These are phyloP conservation scores for Trametes elegans DNA, from an alignment of 768 basidiomycete genomes.

Conservation along the genomic window DNA sequence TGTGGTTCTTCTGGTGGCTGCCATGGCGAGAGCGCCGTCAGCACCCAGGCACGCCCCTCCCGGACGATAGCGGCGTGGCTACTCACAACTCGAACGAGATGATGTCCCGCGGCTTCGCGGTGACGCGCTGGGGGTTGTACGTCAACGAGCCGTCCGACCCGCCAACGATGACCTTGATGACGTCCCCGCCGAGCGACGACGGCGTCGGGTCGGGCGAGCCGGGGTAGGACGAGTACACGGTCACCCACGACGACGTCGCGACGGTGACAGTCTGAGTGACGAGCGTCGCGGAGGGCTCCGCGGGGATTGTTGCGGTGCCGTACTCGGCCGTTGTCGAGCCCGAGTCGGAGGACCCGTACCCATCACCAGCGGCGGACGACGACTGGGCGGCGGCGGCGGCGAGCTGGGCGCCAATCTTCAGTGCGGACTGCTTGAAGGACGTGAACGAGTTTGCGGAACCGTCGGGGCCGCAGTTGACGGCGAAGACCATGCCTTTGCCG, in stretches of 20 bases:
- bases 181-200: slow-evolving; percentile 41
- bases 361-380: slow-evolving; percentile 33
- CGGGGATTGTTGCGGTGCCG: slow-evolving; percentile 50
- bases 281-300: slow-evolving; percentile 39
- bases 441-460: slow-evolving; percentile 57
- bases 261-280: slow-evolving; percentile 47
- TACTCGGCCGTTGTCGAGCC: slow-evolving; percentile 43
- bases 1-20: slow-evolving; percentile 67
- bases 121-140: slow-evolving; percentile 50
- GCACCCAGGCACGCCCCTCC: not conserved
- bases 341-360: too few species aligned
- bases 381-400: slow-evolving; percentile 41
- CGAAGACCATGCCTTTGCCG: slow-evolving; percentile 65
- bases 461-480: slow-evolving; percentile 58
- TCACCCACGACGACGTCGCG: slow-evolving; percentile 46
- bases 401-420: slow-evolving; percentile 52
- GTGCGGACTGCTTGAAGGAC: slow-evolving; percentile 57
- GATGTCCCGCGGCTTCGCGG: slow-evolving; percentile 51
- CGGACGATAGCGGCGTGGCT: not conserved
- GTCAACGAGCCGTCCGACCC: slow-evolving; percentile 42
- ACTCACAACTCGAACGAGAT: slow-evolving; percentile 61
- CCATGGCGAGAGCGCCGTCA: slow-evolving; percentile 7
- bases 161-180: slow-evolving; percentile 57
- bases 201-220: slow-evolving; percentile 56
- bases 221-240: slow-evolving; percentile 55